Evolutionary conservation across 306 rosid genomes (phyloP).

Genomic region (Vigna angularis): DNA sequence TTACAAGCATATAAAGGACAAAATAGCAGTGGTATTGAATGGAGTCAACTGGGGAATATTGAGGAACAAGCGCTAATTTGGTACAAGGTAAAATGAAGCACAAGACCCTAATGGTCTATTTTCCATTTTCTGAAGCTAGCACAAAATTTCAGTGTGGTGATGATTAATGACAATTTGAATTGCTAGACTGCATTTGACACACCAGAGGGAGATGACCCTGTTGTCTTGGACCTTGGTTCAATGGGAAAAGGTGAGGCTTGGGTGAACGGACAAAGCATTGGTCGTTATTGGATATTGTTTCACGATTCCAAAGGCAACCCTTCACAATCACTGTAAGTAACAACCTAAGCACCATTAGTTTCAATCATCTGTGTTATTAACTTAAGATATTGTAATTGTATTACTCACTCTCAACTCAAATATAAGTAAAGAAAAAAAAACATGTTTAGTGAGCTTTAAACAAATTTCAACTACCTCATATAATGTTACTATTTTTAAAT

Average conservation of each 20-base stretch:
- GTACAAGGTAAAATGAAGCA: constrained; percentile 64
- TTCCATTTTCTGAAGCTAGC: constrained; percentile 8
- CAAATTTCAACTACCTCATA: no score
- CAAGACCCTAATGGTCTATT: neutral
- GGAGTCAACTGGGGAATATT: constrained; percentile 50
- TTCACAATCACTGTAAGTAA: constrained; percentile 67
- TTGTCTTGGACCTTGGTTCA: constrained; percentile 61
- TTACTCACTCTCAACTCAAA: no score
- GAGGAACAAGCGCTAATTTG: constrained; percentile 56
- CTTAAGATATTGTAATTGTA: neutral
- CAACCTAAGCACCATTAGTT: neutral
- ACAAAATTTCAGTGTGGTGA: constrained; percentile 2
- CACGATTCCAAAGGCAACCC: constrained; percentile 59
- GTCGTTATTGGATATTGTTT: constrained; percentile 79
- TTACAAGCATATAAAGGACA: constrained; percentile 55
- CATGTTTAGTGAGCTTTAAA: no score
- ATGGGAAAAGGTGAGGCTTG: constrained; percentile 85
- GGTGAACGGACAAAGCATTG: constrained; percentile 76
- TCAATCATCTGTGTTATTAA: neutral
- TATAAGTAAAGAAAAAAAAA: no score
- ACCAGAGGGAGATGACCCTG: constrained; percentile 61
- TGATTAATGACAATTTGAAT: constrained; percentile 14
- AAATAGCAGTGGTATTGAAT: constrained; percentile 44
- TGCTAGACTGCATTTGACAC: constrained; percentile 59
- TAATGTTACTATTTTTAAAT: no score